Base-by-base conservation (phyloP, 352 stramenopile genomes). In the Phytophthora meadii region DNA sequence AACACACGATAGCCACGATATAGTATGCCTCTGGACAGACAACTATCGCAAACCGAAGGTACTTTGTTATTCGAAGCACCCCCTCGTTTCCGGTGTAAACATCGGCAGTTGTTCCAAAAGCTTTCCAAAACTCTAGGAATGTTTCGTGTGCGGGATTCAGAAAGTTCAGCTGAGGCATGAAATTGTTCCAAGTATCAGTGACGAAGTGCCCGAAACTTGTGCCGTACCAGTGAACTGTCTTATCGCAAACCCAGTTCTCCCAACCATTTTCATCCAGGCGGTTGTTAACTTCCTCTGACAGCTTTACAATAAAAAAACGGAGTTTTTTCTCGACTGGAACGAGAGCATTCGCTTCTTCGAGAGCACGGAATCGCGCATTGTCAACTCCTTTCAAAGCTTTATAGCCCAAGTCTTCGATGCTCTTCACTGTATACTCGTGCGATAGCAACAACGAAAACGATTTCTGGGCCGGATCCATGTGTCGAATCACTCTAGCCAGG, bases 261-360 rank as follows among this genome's bases (percentile, higher is more conserved):
- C 7, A 37, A 14, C 40, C 41, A 52, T 40, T 28, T 5, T 42
- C 53, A 30, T 19, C 15, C 5, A 61, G 42, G 10, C 40, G 54
- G 34, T 48, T 61, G 36, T 22, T 45, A 15, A 60, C 27, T 10
- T 30, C 24, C 12, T 61, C 53, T 5, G 44, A 56, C 7, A 69
- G 28, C 28, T 67, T 8, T 3, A 47, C 63, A 7, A 67, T 64
- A 37, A 49, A 64, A 27, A 72, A 60, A 4, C 40, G 25, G n/a
- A 61, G 24, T 2, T 37, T 45, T 3, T 50, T 48, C 2, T 39
- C 24, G n/a, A 39, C 27, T 12, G 19, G 27, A 11, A 34, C 24
- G 27, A 68, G 22, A 14, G 8, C 19, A 42, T 72, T 68, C 28
- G 46, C 67, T 30, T 71, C 55, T 22, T 64, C 11, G 19, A 74